phyloP scores from a whole-genome alignment of 805 yeast genomes.

The Candida ortonii region DNA sequence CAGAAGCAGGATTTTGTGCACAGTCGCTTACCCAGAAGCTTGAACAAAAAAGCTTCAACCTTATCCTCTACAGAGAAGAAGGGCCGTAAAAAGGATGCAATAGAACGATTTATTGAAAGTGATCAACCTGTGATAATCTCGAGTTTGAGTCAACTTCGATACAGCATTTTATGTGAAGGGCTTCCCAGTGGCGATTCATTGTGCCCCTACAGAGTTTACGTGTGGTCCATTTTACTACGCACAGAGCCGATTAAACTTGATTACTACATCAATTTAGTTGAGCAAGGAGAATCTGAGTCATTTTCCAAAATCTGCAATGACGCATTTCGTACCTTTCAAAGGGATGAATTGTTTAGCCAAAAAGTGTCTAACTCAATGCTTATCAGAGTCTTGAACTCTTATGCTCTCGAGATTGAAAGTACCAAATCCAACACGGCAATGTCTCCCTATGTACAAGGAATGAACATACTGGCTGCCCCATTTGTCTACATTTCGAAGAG shows the following conservation, averaged over 20 bases:
- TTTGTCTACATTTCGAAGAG: slow-evolving; percentile 69
- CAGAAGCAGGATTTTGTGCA: too few species aligned
- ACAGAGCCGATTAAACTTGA: slow-evolving; percentile 58
- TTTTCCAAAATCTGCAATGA: slow-evolving; percentile 77
- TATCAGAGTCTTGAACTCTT: slow-evolving; percentile 67
- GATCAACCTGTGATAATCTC: slow-evolving; percentile 46
- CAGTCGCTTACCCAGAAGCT: slow-evolving; percentile 2
- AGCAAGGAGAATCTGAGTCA: slow-evolving; percentile 55
- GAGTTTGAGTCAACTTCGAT: slow-evolving; percentile 52
- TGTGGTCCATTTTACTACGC: slow-evolving; percentile 76
- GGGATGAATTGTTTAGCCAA: slow-evolving; percentile 61
- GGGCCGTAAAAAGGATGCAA: slow-evolving; percentile 49
- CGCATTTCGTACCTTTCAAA: slow-evolving; percentile 79
- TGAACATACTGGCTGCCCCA: slow-evolving; percentile 86
- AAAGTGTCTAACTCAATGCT: slow-evolving; percentile 69
- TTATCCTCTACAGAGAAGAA: slow-evolving; percentile 21
- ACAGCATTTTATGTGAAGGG: slow-evolving; percentile 50
- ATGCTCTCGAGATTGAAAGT: slow-evolving; percentile 48
- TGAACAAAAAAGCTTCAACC: slow-evolving; percentile 21
- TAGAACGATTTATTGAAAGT: slow-evolving; percentile 47
- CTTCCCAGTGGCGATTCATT: slow-evolving; percentile 35
- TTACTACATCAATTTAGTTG: slow-evolving; percentile 51
- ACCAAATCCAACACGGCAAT: slow-evolving; percentile 18
- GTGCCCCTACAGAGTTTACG: slow-evolving; percentile 68
- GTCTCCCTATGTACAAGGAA: slow-evolving; percentile 82